These are phyloP conservation scores for Tephrocybe sp. DNA, from an alignment of 768 basidiomycete species.

Conservation along the genomic window DNA sequence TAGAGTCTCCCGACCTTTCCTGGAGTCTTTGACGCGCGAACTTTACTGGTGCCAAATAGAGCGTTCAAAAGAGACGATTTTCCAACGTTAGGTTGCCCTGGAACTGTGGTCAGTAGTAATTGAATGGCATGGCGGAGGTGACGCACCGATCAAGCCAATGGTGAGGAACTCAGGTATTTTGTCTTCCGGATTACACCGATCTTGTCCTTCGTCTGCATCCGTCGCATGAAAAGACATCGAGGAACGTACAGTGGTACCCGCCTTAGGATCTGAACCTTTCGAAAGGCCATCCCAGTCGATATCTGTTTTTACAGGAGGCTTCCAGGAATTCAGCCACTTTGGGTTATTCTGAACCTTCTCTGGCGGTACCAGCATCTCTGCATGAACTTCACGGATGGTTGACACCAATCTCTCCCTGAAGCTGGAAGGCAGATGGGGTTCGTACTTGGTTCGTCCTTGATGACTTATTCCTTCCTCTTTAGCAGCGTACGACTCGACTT, in stretches of 20 bases:
- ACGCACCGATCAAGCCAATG: slow-evolving; percentile 75
- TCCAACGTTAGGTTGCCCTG: slow-evolving; percentile 94
- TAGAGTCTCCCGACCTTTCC: slow-evolving; percentile 59
- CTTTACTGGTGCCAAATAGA: slow-evolving; percentile 75
- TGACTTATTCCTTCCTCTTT: slow-evolving; percentile 38
- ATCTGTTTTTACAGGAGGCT: slow-evolving; percentile 55
- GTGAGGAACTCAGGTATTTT: slow-evolving; percentile 66
- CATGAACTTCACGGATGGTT: slow-evolving; percentile 66
- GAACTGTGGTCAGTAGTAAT: neutral
- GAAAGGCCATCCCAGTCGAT: slow-evolving; percentile 77
- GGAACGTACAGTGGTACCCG: slow-evolving; percentile 45
- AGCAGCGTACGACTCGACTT: slow-evolving; percentile 75
- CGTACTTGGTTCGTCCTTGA: slow-evolving; percentile 49
- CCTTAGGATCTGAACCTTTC: slow-evolving; percentile 40
- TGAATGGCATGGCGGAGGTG: neutral
- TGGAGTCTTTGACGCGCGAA: slow-evolving; percentile 82
- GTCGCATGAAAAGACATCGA: slow-evolving; percentile 32
- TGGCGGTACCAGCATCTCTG: slow-evolving; percentile 68
- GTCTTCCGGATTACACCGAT: slow-evolving; percentile 18
- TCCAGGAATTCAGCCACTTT: slow-evolving; percentile 59
- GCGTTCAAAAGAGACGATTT: slow-evolving; percentile 94
- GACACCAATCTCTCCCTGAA: slow-evolving; percentile 66
- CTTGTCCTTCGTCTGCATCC: slow-evolving; percentile 25
- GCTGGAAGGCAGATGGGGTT: slow-evolving; percentile 67
- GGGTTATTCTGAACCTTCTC: slow-evolving; percentile 48